phyloP scores from a whole-genome alignment of 495 filamentous ascomycete species.

The Tuber indicum region DNA sequence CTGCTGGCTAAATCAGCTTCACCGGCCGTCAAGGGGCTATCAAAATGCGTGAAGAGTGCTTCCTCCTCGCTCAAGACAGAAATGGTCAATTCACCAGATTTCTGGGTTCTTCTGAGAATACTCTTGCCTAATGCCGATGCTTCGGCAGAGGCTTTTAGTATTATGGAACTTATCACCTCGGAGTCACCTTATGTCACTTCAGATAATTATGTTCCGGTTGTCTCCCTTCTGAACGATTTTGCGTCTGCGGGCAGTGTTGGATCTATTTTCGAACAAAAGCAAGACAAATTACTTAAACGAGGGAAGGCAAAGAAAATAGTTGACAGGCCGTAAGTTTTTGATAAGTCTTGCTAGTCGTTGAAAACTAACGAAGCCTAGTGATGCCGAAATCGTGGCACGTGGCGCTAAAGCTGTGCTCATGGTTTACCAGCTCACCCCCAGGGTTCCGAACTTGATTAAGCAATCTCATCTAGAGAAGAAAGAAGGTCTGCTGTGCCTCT shows the following conservation, averaged over 20 bases:
- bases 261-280: constrained; percentile 68
- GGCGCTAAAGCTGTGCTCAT: constrained; percentile 73
- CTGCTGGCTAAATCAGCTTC: constrained; percentile 67
- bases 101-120: constrained; percentile 84
- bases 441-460: constrained; percentile 77
- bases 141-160: constrained; percentile 70
- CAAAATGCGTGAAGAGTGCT: constrained; percentile 63
- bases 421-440: constrained; percentile 69
- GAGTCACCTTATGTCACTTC: constrained; percentile 69
- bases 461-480: constrained; percentile 85
- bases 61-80: constrained; percentile 66
- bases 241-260: constrained; percentile 78
- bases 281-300: constrained; percentile 56
- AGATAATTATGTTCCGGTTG: constrained; percentile 87
- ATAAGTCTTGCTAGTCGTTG: not conserved
- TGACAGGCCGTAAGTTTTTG: constrained; percentile 27
- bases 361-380: constrained; percentile 38
- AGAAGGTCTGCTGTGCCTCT: constrained; percentile 55
- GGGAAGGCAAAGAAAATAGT: constrained; percentile 39
- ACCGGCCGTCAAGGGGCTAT: constrained; percentile 69
- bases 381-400: constrained; percentile 68
- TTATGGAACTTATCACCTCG: constrained; percentile 65
- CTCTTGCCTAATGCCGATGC: constrained; percentile 62
- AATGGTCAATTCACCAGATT: constrained; percentile 91
- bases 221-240: constrained; percentile 81